Base-by-base conservation (phyloP, 805 yeast genomes). In the Torulaspora gathmanii region DNA sequence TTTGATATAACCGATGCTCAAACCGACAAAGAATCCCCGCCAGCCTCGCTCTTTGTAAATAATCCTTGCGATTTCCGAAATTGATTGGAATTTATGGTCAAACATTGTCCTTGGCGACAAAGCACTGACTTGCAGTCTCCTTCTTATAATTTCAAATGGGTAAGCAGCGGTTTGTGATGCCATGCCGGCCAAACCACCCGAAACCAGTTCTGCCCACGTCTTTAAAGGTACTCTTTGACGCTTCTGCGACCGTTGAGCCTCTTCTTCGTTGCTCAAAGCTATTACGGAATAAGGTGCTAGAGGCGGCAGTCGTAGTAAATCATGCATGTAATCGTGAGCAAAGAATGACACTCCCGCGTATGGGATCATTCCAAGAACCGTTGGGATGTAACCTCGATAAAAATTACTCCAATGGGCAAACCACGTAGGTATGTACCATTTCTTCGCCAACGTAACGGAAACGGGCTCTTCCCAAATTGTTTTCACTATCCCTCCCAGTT, bases 261-360 rank as follows among this genome's bases (percentile, higher is more conserved):
- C 54, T 26, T 55, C 56, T 13, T 52, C 55, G 8, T 54, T 57
- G 4, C 61, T 47, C 3, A 63, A 36, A n/a, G 49, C 46, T 7
- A 56, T 33, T 10, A 71, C 81, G 0, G 88, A 76, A 53, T 79
- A 77, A 11, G 70, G 67, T 2, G 81, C 71, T 5, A 90, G 63
- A 10, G 59, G 43, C 10, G 73, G 71, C n/a, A 83, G 72, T 50
- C 96, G 72, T 60, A 93, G 79, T 1, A 90, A 57, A 67, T 93
- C 99, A 66, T 91, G 98, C 46, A 90, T 72, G 45, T 81, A 63
- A 68, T 93, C 99, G 66, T 93, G 98, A 3, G 96, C 86, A 68
- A 89, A 86, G 60, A 93, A 93, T 3, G 96, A 86, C 3, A 91
- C 97, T 9, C 99, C 99, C 1, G 99, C 99, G 63, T 93, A 93